Evolutionary conservation across 83 land plant genomes (phyloP).

Genomic region (Thuja plicata): DNA sequence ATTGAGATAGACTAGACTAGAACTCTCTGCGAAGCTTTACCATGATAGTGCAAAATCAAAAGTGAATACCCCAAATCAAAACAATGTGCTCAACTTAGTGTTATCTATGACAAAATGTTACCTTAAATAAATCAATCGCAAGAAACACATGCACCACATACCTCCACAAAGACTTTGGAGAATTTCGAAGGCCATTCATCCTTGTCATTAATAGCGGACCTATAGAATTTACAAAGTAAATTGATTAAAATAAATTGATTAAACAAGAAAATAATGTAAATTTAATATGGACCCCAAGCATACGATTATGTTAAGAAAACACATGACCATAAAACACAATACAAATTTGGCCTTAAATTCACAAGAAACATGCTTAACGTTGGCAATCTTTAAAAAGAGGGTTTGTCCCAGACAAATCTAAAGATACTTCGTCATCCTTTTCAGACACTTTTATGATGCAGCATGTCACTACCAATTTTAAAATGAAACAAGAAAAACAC

Average conservation of each 20-base stretch:
- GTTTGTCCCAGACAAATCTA: neutral
- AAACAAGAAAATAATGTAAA: neutral
- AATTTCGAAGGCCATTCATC: conserved; percentile 98
- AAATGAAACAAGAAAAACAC: neutral
- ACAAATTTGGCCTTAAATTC: neutral
- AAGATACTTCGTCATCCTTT: neutral
- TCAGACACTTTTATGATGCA: neutral
- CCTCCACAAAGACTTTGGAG: conserved; percentile 87
- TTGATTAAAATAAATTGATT: neutral
- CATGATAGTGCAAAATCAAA: neutral
- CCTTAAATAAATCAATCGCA: neutral
- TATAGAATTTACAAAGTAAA: conserved; percentile 18
- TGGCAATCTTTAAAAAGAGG: neutral
- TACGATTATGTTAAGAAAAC: neutral
- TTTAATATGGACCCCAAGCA: neutral
- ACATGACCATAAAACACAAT: neutral
- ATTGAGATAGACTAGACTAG: neutral
- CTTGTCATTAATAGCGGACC: conserved; percentile 73
- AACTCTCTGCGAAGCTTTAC: neutral
- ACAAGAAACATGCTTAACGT: neutral
- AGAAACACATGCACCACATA: conserved; percentile 23
- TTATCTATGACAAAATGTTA: neutral
- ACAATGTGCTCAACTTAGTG: neutral
- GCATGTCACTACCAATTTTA: neutral
- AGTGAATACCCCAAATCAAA: neutral